Percentiles rank a stretch among this genome's conserved stretches.
These are phyloP conservation scores for Fusarium pseudoanthophilum DNA, from an alignment of 2,329 filamentous ascomycete genomes.

Conservation along the genomic window DNA sequence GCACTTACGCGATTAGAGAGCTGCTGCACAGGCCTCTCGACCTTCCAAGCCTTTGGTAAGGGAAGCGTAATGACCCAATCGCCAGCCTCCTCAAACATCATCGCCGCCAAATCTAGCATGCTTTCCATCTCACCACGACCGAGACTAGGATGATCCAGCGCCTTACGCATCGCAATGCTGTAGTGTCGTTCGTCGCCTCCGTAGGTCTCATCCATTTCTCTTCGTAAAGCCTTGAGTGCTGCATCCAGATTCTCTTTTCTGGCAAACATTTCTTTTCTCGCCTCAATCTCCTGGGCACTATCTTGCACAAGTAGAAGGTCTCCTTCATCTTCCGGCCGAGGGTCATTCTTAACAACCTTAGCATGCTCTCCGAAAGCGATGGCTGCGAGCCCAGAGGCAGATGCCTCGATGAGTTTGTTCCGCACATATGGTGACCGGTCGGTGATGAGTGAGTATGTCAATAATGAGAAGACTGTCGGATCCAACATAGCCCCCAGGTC, in stretches of 20 bases:
- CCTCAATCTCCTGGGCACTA: conserved; percentile 63
- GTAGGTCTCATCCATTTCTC: conserved; percentile 58
- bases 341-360: conserved; percentile 56
- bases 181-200: conserved; percentile 52
- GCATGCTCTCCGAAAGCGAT: conserved; percentile 72
- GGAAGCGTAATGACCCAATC: conserved; percentile 56
- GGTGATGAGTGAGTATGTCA: conserved; percentile 68
- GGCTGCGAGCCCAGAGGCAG: conserved; percentile 69
- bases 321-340: conserved; percentile 49
- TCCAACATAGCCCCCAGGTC: conserved; percentile 71
- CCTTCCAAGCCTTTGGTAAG: conserved; percentile 56
- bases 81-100: conserved; percentile 59
- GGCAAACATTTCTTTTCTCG: conserved; percentile 70
- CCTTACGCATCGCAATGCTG: conserved; percentile 56
- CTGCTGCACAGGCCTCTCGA: conserved; percentile 50
- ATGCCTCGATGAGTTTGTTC: conserved; percentile 66
- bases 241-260: conserved; percentile 71
- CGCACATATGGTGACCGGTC: conserved; percentile 73
- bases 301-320: conserved; percentile 56
- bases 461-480: conserved; percentile 63
- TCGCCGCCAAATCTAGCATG: conserved; percentile 56
- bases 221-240: conserved; percentile 58
- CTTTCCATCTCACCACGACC: conserved; percentile 56
- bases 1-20: conserved; percentile 51
- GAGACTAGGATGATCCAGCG: conserved; percentile 53